Conservation (phyloP, 148 eudicot genomes). For the Rhododendron williamsianum region DNA sequence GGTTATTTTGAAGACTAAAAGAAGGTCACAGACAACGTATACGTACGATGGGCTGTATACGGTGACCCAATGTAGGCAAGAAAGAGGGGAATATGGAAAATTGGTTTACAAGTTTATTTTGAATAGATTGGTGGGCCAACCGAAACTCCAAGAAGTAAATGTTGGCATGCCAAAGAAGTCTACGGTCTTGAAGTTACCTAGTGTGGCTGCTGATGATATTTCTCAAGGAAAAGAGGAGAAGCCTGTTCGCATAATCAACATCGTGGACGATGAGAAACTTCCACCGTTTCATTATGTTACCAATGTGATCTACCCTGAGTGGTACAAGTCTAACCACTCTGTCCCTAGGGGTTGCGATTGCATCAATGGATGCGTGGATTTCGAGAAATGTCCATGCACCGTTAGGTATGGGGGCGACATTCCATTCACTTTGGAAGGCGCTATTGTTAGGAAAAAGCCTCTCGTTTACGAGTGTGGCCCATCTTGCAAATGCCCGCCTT, state of each 20-base stretch:
- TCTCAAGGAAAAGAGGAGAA: slow-evolving; percentile 30
- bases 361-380: slow-evolving; percentile 25
- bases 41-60: slow-evolving; percentile 62
- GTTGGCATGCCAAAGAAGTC: neutral
- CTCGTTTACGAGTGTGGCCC: slow-evolving; percentile 40
- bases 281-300: slow-evolving; percentile 21
- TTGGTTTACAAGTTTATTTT: slow-evolving; percentile 39
- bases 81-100: slow-evolving; percentile 25
- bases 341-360: slow-evolving; percentile 29
- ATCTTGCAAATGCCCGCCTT: slow-evolving; percentile 24
- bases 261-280: slow-evolving; percentile 16
- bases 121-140: slow-evolving; percentile 31
- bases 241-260: slow-evolving; percentile 23
- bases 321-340: neutral
- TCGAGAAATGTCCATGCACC: slow-evolving; percentile 20
- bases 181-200: neutral
- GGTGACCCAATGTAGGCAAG: slow-evolving; percentile 25
- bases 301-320: slow-evolving; percentile 23
- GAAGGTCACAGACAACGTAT: slow-evolving; percentile 19
- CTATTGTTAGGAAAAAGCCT: slow-evolving; percentile 13
- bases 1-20: slow-evolving; percentile 28
- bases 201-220: slow-evolving; percentile 15
- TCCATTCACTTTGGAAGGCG: slow-evolving; percentile 23
- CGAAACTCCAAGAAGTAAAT: neutral
- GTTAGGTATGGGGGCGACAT: slow-evolving; percentile 30